phyloP scores from a whole-genome alignment of 2,329 filamentous ascomycete genomes.

The Apiospora koreana region DNA sequence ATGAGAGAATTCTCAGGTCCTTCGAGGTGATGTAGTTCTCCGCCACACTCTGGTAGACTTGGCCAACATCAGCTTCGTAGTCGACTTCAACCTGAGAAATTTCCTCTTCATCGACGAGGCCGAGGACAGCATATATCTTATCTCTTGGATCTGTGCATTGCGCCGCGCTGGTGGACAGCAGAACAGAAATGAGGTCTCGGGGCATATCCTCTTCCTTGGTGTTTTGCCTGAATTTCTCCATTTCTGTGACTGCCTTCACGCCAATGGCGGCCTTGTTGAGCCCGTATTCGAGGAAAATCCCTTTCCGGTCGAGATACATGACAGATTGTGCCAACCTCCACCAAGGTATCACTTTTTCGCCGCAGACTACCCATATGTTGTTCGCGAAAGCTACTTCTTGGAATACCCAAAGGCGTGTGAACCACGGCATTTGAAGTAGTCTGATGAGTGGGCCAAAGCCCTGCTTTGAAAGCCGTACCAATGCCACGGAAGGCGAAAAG shows the following conservation, averaged over 20 bases:
- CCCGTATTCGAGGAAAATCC: not conserved
- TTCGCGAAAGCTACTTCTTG: not conserved
- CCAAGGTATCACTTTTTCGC: not conserved
- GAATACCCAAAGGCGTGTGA: not conserved
- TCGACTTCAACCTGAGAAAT: not conserved
- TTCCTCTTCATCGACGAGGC: not conserved
- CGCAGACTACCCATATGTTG: not conserved
- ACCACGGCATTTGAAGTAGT: not conserved
- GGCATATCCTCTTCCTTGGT: not conserved
- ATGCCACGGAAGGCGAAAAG: not conserved
- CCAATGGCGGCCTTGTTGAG: not conserved
- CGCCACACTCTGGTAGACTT: not conserved
- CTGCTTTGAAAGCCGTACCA: not conserved
- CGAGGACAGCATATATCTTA: not conserved
- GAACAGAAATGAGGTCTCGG: not conserved
- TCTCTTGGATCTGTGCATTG: not conserved
- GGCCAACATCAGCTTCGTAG: not conserved
- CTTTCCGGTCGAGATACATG: not conserved
- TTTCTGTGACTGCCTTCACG: not conserved
- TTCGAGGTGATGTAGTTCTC: not conserved
- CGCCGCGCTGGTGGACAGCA: not conserved
- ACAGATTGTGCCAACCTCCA: not conserved
- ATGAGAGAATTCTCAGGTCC: not conserved
- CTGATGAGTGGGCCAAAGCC: not conserved
- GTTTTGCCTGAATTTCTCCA: not conserved